Evolutionary conservation across 2,329 filamentous ascomycete genomes (phyloP), one percentile per base, ranked within the genome.

Genomic region (Fusarium buxicola): DNA sequence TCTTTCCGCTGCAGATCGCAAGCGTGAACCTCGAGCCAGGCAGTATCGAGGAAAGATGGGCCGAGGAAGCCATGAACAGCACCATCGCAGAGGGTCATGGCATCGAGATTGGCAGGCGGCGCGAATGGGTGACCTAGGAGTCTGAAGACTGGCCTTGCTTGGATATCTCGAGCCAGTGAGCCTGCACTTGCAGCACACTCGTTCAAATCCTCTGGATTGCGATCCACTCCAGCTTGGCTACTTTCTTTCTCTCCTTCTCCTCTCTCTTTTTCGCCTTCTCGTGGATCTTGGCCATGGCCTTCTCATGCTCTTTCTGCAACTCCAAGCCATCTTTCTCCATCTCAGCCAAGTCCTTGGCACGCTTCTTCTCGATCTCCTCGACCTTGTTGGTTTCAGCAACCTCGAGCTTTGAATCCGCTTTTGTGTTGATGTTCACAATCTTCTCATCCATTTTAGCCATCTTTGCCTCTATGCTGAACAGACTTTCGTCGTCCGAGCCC

Each of bases 51-150:
- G 50, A 56, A 15, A 61, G n/a, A 4, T 8, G 27, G 5, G 57
- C 57, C 2, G 57, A 60, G 3, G 15, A 32, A 9, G 25, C 50
- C n/a, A 61, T 60, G 58, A 61, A 56, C 3, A 28, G 30, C 3
- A 41, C 49, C 12, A 60, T 60, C 40, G 58, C 58, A 15, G 58
- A 43, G 3, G 45, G 13, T 0, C 34, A 60, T 40, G 57, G 57
- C 1, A 61, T 61, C 24, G 58, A 60, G 43, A 61, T 60, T 8
- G 58, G 58, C 8, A 60, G 57, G 16, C 31, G 32, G n/a, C 38
- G 58, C 1, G 41, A 45, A 10, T 35, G 58, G 40, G 4, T 7
- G 25, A 3, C 36, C 32, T 3, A 58, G 21, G 6, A 21, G 8
- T 3, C 1, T 27, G 8, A 27, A 36, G 34, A 21, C 4, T 21